Evolutionary conservation across 78 protist species (phyloP).

Genomic region (Isochrysis galbana): DNA sequence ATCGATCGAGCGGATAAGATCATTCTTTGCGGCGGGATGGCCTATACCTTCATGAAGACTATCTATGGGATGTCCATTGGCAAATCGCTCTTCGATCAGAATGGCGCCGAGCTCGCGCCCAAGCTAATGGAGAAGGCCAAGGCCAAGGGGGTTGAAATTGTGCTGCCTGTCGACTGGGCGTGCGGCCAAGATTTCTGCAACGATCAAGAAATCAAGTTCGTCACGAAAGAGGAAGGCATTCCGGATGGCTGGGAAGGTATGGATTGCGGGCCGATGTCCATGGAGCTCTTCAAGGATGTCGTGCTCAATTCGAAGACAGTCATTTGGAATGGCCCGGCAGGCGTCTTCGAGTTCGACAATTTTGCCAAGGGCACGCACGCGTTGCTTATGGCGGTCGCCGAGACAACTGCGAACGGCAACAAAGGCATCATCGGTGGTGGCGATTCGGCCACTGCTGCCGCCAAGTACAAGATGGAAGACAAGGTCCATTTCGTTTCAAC

Average conservation of each 20-base stretch:
- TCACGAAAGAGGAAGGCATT: slow-evolving; percentile 75
- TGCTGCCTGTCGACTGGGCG: slow-evolving; percentile 92
- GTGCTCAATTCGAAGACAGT: slow-evolving; percentile 55
- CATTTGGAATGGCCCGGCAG: too few species aligned
- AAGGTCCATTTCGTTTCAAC: slow-evolving; percentile 75
- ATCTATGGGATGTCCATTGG: slow-evolving; percentile 65
- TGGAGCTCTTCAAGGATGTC: slow-evolving; percentile 9
- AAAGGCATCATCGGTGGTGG: slow-evolving; percentile 97
- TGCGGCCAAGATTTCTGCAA: slow-evolving; percentile 73
- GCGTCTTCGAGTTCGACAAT: slow-evolving; percentile 66
- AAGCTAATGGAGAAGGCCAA: slow-evolving; percentile 81
- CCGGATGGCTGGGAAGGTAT: slow-evolving; percentile 93
- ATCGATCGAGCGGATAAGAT: slow-evolving; percentile 88
- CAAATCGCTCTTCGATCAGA: slow-evolving; percentile 80
- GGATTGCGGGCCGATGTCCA: slow-evolving; percentile 92
- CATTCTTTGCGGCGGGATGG: slow-evolving; percentile 94
- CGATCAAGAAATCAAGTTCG: slow-evolving; percentile 48
- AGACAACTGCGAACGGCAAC: slow-evolving; percentile 76
- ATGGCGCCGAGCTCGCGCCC: slow-evolving; percentile 80
- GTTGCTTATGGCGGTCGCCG: slow-evolving; percentile 46
- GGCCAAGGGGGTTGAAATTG: slow-evolving; percentile 47
- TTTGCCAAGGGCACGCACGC: slow-evolving; percentile 45
- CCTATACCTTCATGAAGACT: slow-evolving; percentile 90
- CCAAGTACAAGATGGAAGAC: slow-evolving; percentile 60
- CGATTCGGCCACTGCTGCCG: slow-evolving; percentile 94